A percentile compares a stretch with the other conserved stretches of the same genome.
Conservation (phyloP, 768 basidiomycete genomes). For the Russula compacta region DNA sequence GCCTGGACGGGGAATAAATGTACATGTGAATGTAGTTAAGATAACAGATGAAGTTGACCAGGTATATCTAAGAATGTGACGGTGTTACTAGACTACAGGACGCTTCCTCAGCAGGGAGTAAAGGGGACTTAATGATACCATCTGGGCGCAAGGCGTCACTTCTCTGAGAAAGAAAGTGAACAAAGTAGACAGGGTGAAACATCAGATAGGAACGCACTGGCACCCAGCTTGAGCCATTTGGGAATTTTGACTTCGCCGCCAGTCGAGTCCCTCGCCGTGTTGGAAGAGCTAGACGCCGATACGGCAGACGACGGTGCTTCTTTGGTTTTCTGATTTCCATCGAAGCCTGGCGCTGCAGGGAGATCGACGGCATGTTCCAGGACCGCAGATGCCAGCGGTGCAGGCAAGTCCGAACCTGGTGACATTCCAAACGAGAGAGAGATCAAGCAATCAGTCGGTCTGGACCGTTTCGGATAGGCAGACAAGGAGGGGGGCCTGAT, state of each 20-base stretch:
- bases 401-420: constrained; percentile 46
- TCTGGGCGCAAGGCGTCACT: constrained; percentile 9
- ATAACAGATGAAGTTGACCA: background rate
- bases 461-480: background rate
- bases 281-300: background rate
- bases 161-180: constrained; percentile 11
- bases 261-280: constrained; percentile 4
- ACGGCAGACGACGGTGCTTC: background rate
- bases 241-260: constrained; percentile 51
- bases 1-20: background rate
- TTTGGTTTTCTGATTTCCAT: constrained; percentile 22
- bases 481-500: background rate
- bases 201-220: constrained; percentile 5
- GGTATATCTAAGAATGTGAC: constrained; percentile 10
- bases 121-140: background rate
- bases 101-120: background rate
- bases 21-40: constrained; percentile 10
- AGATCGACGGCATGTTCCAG: constrained; percentile 55
- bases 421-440: background rate
- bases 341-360: constrained; percentile 43
- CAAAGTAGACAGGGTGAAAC: background rate
- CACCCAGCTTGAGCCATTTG: constrained; percentile 68
- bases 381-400: constrained; percentile 55
- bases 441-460: background rate
- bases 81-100: background rate